Evolutionary conservation across 1,139 yeast species (phyloP), one percentile per base, ranked within the genome.

Genomic region (Nakaseomyces nivariensis): DNA sequence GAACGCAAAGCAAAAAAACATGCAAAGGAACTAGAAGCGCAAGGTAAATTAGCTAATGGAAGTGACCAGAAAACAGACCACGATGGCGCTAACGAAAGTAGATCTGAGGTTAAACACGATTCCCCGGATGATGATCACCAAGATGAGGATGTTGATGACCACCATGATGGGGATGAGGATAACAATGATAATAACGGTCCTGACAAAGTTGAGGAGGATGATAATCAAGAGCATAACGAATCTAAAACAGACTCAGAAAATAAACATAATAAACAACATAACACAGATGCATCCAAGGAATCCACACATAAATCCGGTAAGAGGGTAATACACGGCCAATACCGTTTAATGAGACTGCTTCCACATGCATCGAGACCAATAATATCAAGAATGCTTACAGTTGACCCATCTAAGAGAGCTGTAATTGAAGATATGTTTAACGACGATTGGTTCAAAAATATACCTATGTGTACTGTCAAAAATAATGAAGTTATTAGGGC

Each of bases 321-420:
- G 42, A 27, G 44, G n/a, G 44, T 41, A 6, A 41, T 41, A n/a
- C 44, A 69, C 50, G 98, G 98, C 0, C 96, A 97, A 1, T 87
- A 92, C 74, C 74, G 97, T 58, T 71, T 92, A 53, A 74, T 92
- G 73, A 76, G 97, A 59, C 72, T 92, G 54, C 71, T 92, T 44
- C 97, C 97, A 3, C 85, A 82, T 57, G 88, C 88, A 1, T 76
- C 95, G 13, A 76, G 97, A 56, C 86, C 85, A 7, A 75, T 92
- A 9, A 77, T 92, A 44, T 79, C 82, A 27, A 74, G 74, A 45
- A 89, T 92, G 87, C 72, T 92, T 32, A 78, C 73, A 46, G 67
- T 88, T 5, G 83, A 85, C 55, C 88, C 95, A 1, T 62, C 57
- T 5, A 72, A 76, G 54, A 77, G 98, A 55, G 86, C 92, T 2